Percentiles rank a stretch among this genome's conserved stretches.
Conservation (phyloP, 345 rosid genomes). For the Atalantia buxifolia region DNA sequence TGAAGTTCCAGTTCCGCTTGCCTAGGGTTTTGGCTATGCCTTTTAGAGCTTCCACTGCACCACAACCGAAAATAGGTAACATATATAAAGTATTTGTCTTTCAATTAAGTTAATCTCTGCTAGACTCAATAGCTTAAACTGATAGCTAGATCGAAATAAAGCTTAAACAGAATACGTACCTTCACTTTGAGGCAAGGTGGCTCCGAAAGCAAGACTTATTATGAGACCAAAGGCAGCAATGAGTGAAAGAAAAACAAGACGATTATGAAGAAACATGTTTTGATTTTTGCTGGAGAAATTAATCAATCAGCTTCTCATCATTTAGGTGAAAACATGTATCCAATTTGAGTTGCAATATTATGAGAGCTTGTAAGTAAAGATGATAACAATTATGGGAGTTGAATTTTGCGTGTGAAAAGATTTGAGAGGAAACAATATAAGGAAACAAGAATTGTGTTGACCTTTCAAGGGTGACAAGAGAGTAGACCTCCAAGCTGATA, state of each 20-base stretch:
- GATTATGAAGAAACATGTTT: background rate
- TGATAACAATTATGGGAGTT: background rate
- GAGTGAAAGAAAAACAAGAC: slow-evolving; percentile 16
- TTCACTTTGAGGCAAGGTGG: slow-evolving; percentile 31
- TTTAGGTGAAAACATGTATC: background rate
- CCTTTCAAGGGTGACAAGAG: background rate
- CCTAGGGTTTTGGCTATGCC: slow-evolving; percentile 41
- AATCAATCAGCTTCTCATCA: background rate
- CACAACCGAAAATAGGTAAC: background rate
- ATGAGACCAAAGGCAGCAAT: slow-evolving; percentile 8
- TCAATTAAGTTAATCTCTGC: background rate
- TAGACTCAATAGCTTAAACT: background rate
- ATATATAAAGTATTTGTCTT: background rate
- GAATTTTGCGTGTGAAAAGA: background rate
- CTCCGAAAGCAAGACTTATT: slow-evolving; percentile 19
- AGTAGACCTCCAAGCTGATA: background rate
- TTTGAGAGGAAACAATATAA: background rate
- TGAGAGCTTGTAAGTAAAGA: background rate
- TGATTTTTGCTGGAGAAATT: background rate
- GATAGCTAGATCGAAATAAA: background rate
- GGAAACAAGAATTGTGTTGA: background rate
- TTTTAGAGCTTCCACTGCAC: slow-evolving; percentile 50
- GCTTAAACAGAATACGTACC: slow-evolving; percentile 11
- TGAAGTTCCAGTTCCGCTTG: slow-evolving; percentile 49
- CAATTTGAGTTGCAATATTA: too few relatives aligned